Conservation (phyloP, 1,284 basidiomycete genomes). For the Fistulinella cinereoalba region DNA sequence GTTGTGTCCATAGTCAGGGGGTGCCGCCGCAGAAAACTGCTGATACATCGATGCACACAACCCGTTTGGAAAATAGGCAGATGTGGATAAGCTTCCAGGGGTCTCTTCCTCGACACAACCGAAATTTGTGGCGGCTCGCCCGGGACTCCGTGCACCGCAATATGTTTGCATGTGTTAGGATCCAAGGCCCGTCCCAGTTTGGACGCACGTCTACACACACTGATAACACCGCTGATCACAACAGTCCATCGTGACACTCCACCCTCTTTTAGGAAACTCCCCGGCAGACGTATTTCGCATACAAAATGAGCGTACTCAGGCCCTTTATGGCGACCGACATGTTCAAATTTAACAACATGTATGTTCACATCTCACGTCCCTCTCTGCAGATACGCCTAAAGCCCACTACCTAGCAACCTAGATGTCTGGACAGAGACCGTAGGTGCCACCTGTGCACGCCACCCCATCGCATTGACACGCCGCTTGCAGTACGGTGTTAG, state of each 20-base stretch:
- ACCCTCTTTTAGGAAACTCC: not conserved
- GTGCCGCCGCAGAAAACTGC: conserved; percentile 35
- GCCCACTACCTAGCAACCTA: conserved; percentile 62
- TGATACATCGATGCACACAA: conserved; percentile 34
- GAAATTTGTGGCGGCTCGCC: not conserved
- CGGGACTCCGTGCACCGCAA: conserved; percentile 30
- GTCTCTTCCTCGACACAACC: conserved; percentile 15
- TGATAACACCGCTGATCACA: not conserved
- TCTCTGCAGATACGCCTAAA: not conserved
- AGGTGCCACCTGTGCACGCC: conserved; percentile 23
- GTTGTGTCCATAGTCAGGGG: conserved; percentile 35
- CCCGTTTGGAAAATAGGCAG: conserved; percentile 26
- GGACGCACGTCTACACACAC: not conserved
- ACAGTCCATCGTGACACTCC: not conserved
- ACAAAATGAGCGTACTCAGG: conserved; percentile 74
- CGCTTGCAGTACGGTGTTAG: conserved; percentile 69
- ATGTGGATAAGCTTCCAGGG: conserved; percentile 28
- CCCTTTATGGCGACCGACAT: conserved; percentile 85
- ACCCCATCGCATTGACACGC: conserved; percentile 5
- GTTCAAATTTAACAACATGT: conserved; percentile 92
- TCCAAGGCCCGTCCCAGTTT: conserved; percentile 12
- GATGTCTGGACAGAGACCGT: conserved; percentile 95
- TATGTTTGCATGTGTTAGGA: conserved; percentile 33
- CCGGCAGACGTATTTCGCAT: not conserved
- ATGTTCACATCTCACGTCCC: conserved; percentile 18